Percentiles rank a stretch among this genome's conserved stretches.
Evolutionary conservation across 495 filamentous ascomycete species (phyloP).

Genomic region (Talaromyces trachyspermus): DNA sequence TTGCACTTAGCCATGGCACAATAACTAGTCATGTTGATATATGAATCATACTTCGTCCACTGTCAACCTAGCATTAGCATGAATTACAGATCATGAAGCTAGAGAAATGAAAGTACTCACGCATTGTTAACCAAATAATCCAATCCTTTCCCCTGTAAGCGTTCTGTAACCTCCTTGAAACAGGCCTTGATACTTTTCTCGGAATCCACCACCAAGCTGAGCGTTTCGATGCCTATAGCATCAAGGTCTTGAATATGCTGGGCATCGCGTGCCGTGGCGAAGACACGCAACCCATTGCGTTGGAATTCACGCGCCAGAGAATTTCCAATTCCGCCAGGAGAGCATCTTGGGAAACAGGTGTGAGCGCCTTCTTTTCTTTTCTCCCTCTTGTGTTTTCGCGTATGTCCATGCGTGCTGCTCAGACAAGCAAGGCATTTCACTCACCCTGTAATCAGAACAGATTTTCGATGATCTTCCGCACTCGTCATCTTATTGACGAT

Average conservation of each 20-base stretch:
- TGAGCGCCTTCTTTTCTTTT: too few species aligned
- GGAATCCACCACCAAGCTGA: constrained; percentile 46
- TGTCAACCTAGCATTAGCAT: constrained; percentile 13
- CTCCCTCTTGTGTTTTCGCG: too few species aligned
- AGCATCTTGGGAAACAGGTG: constrained; percentile 31
- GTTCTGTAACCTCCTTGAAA: constrained; percentile 31
- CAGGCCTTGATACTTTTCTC: constrained; percentile 37
- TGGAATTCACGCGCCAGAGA: constrained; percentile 50
- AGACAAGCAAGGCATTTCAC: constrained; percentile 2
- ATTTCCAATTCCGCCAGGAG: constrained; percentile 53
- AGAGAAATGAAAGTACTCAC: constrained; percentile 18
- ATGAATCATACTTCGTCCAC: constrained; percentile 29
- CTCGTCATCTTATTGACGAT: constrained; percentile 9
- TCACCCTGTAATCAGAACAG: constrained; percentile 42
- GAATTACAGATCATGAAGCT: constrained; percentile 4
- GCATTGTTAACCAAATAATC: constrained; percentile 60
- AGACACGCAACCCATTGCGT: constrained; percentile 41
- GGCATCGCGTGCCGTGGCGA: constrained; percentile 51
- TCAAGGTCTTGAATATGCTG: constrained; percentile 37
- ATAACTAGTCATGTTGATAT: not conserved
- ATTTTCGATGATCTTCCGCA: constrained; percentile 27
- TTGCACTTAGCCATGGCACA: not conserved
- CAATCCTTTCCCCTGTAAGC: constrained; percentile 38
- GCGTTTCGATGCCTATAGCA: constrained; percentile 43
- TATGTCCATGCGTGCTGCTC: not conserved